phyloP scores from a whole-genome alignment of 2,329 filamentous ascomycete species.

The Cladophialophora chaetospira region DNA sequence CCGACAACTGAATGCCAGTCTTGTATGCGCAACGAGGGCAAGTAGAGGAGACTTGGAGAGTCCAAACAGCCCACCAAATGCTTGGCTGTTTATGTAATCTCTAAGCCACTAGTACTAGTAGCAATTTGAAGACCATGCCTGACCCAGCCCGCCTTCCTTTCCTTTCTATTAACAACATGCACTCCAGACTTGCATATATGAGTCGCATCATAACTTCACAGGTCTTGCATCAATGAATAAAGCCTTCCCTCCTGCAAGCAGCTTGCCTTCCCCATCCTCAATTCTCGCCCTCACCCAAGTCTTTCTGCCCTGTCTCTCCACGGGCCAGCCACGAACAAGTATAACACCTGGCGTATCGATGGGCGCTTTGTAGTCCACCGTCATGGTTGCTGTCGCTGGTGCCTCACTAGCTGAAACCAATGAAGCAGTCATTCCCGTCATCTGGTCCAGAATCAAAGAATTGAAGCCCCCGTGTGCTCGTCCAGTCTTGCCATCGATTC shows the following conservation, averaged over 20 bases:
- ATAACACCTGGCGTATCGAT: constrained; percentile 25
- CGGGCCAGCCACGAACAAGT: constrained; percentile 19
- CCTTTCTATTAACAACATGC: too few species aligned
- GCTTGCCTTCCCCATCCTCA: constrained; percentile 18
- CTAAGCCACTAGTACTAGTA: not conserved
- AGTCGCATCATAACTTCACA: constrained; percentile 5
- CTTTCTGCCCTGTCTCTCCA: constrained; percentile 23
- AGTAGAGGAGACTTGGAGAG: not conserved
- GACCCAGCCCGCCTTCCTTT: too few species aligned
- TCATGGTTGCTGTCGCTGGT: constrained; percentile 27
- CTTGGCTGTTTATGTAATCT: not conserved
- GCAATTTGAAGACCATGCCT: not conserved
- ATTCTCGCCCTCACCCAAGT: constrained; percentile 21
- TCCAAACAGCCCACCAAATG: not conserved
- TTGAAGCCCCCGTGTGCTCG: constrained; percentile 27
- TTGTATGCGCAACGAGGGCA: not conserved
- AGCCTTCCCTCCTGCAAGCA: constrained; percentile 22
- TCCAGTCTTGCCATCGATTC: constrained; percentile 22
- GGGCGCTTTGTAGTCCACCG: constrained; percentile 26
- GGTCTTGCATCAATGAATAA: constrained; percentile 20
- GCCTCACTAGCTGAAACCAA: constrained; percentile 5
- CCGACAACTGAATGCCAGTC: not conserved
- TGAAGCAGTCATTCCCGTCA: constrained; percentile 15
- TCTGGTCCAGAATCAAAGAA: constrained; percentile 24
- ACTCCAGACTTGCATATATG: too few species aligned